Evolutionary conservation across 1,139 yeast genomes (phyloP), one percentile per base, ranked within the genome.

Genomic region (Yamadazyma membranifaciens): DNA sequence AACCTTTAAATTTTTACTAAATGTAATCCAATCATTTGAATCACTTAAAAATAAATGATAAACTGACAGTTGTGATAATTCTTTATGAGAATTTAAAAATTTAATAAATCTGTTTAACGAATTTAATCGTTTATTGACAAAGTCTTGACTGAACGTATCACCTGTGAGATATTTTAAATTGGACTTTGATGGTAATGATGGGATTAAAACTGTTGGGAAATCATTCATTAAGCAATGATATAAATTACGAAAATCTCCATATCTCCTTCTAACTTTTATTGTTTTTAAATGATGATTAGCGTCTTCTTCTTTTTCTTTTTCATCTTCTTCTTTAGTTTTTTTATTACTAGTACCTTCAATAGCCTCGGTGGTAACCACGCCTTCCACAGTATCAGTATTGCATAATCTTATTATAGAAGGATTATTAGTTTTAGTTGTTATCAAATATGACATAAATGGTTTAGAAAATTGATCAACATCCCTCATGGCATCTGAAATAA

Each of bases 161-260:
- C 98, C 98, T 33, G 95, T 89, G 42, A 92, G 73, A 59, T 92
- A 92, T 60, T 92, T 96, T 52, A 91, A 71, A 46, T 95, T 80
- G 68, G 86, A 87, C 63, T 89, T 91, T 46, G 94, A 95, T 0
- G 98, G 98, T 42, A 92, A 69, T 9, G 98, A 98, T 1, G 98
- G 98, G 0, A 92, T 80, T 29, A 92, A 80, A 43, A 86, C 74
- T 2, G 94, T 86, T 0, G 97, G 96, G 56, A 73, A 87, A 57
- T 89, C 97, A 52, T 79, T 82, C 37, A 71, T 60, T 40, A 92
- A 69, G 45, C 88, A 81, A 46, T 83, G 86, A 59, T 84, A 87
- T 33, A 92, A 72, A 49, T 83, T 81, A 43, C 84, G 76, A 62
- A 92, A 88, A 61, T 88, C 96, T 9, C 88, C 84, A 59, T 85